Conservation (phyloP, 2,329 filamentous ascomycete species). For the Byssochlamys sp. region DNA sequence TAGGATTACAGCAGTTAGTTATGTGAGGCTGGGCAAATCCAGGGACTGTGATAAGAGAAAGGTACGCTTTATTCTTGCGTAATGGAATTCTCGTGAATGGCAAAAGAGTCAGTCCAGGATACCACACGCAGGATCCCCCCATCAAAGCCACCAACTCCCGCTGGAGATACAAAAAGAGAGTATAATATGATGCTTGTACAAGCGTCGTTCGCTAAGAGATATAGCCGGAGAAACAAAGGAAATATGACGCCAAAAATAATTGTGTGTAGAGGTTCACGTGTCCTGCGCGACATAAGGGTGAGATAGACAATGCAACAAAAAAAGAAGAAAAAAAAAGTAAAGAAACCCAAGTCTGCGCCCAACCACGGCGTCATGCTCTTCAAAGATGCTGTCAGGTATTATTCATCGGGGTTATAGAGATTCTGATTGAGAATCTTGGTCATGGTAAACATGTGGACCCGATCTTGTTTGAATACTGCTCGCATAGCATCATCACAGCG, state of each 20-base stretch:
- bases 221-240: background rate
- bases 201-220: slow-evolving; percentile 7
- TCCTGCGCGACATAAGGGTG: slow-evolving; percentile 4
- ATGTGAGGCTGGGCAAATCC: too few relatives aligned
- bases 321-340: slow-evolving; percentile 2
- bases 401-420: slow-evolving; percentile 74
- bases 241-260: slow-evolving; percentile 13
- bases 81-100: background rate
- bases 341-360: background rate
- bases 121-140: slow-evolving; percentile 3
- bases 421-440: slow-evolving; percentile 90
- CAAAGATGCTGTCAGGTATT: slow-evolving; percentile 6
- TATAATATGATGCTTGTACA: slow-evolving; percentile 3
- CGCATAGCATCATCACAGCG: slow-evolving; percentile 84
- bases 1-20: background rate
- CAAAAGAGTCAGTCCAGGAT: background rate
- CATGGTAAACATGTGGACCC: slow-evolving; percentile 98
- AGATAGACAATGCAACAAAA: background rate
- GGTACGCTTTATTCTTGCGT: background rate
- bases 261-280: slow-evolving; percentile 2
- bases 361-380: background rate
- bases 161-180: slow-evolving; percentile 18
- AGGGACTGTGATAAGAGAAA: background rate
- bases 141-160: slow-evolving; percentile 24
- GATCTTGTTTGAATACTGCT: slow-evolving; percentile 80